A percentile compares a stretch with the other conserved stretches of the same genome.
phyloP scores from a whole-genome alignment of 257 asterid species.

The Phtheirospermum japonicum region DNA sequence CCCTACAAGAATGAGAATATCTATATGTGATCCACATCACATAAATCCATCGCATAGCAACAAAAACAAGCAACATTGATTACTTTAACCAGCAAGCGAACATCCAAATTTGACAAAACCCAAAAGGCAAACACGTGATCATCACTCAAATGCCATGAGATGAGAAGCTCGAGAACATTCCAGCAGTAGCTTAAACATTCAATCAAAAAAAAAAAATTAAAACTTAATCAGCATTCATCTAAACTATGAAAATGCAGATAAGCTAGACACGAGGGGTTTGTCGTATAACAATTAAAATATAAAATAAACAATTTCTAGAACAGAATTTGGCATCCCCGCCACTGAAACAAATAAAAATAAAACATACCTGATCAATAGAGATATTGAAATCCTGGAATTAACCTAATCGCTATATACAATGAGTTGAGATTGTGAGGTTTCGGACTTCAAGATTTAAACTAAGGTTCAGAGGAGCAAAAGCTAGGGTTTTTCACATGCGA shows the following conservation, averaged over 20 bases:
- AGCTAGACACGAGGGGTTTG: background rate
- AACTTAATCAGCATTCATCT: background rate
- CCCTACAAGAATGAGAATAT: background rate
- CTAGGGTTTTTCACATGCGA: constrained; percentile 35
- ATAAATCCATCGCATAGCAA: constrained; percentile 12
- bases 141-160: background rate
- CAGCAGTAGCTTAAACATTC: background rate
- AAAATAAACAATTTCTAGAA: background rate
- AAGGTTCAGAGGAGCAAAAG: constrained; percentile 17
- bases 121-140: constrained; percentile 4
- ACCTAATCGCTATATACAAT: constrained; percentile 17
- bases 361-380: constrained; percentile 25
- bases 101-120: constrained; percentile 4
- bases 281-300: background rate
- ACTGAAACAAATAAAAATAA: constrained; percentile 1
- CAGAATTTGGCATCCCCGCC: constrained; percentile 12
- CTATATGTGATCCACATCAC: background rate
- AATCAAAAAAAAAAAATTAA: background rate
- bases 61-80: constrained; percentile 10
- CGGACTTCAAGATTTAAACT: constrained; percentile 14
- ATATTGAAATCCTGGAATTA: constrained; percentile 5
- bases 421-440: constrained; percentile 24
- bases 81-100: constrained; percentile 6
- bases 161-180: background rate
- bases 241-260: background rate